Evolutionary conservation across 164 flowering plant genomes (phyloP), one percentile per base, ranked within the genome.

Genomic region (Magnolia officinalis): DNA sequence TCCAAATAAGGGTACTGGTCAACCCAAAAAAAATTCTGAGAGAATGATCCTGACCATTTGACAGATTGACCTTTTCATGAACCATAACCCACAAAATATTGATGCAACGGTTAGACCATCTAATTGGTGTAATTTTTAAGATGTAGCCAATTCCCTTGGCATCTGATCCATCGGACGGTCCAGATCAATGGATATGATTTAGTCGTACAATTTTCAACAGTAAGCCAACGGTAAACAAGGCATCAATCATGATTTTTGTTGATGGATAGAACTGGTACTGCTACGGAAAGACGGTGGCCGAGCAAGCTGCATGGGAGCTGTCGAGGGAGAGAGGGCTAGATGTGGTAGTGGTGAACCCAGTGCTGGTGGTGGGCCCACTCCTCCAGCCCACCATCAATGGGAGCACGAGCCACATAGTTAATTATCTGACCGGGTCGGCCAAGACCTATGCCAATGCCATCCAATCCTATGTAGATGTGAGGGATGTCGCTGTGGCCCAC

Each of bases 371-470:
- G 9, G 99, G 99, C 4, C 98, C 98, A 5, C 50, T 92, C 72
- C 83, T 95, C 31, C 98, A 93, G 68, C 75, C 91, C 29, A 91
- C 87, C 0, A 74, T 95, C 1, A 95, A 92, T 72, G 95, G 96
- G 0, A 91, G 95, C 84, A 88, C 82, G 3, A n/a, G 85, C 63
- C 98, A 93, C 80, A 76, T 95, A 16, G 87, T 93, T 75, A 93
- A 95, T 84, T 95, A 93, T 84, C 80, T 93, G 4, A 91, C 88
- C 0, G 99, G 99, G 24, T 91, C 97, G 0, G 94, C 96, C 4
- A 92, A 95, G 84, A 92, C 96, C 0, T 93, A 93, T 76, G 92
- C 90, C 67, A 95, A 95, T n/a, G n/a, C n/a, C n/a, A n/a, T n/a
- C n/a, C n/a, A n/a, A n/a, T n/a, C n/a, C n/a, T n/a, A n/a, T n/a